Evolutionary conservation across 345 rosid genomes (phyloP).

Genomic region (Pistacia vera): DNA sequence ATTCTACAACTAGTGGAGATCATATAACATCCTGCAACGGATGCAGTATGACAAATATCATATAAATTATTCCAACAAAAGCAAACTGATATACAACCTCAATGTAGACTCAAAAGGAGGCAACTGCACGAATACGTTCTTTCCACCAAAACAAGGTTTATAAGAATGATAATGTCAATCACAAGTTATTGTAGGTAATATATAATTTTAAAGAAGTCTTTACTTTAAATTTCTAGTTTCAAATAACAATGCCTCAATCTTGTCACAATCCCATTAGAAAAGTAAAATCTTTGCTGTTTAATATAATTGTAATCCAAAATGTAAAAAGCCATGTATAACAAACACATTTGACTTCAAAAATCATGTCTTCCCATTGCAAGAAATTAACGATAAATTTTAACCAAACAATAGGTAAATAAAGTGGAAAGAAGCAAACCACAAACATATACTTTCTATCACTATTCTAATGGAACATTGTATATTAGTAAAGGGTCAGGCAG

Average conservation of each 20-base stretch:
- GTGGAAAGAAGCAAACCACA: neutral
- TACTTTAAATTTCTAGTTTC: neutral
- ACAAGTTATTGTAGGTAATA: neutral
- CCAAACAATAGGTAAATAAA: neutral
- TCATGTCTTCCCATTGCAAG: neutral
- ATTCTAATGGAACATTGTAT: neutral
- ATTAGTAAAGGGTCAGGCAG: neutral
- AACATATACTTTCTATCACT: neutral
- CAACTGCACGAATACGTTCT: neutral
- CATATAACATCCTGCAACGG: neutral
- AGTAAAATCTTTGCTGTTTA: neutral
- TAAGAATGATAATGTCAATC: neutral
- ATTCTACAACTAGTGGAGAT: neutral
- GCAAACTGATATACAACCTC: neutral
- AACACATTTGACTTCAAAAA: neutral
- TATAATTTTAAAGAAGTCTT: neutral
- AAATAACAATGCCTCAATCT: neutral
- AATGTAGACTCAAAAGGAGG: neutral
- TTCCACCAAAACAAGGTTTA: neutral
- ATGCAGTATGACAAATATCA: neutral
- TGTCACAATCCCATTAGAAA: neutral
- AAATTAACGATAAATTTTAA: neutral
- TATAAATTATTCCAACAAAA: neutral
- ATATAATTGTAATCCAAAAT: neutral
- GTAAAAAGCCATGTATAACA: neutral